phyloP scores from a whole-genome alignment of 2,329 filamentous ascomycete species.

The Scleromitrula shiraiana region DNA sequence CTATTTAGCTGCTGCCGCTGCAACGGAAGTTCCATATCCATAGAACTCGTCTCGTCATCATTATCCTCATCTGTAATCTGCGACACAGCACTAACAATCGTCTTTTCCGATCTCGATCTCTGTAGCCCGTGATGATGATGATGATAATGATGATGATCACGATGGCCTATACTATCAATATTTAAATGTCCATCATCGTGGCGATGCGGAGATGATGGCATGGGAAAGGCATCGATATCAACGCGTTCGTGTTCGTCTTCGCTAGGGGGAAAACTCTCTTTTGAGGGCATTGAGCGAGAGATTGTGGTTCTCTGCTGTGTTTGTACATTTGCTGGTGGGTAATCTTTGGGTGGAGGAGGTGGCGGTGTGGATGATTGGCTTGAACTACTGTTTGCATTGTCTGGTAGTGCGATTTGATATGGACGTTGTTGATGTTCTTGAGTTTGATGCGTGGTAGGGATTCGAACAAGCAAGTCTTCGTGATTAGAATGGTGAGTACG shows the following conservation, averaged over 20 bases:
- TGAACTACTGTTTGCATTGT: slow-evolving; percentile 10
- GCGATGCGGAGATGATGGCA: neutral
- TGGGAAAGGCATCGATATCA: slow-evolving; percentile 3
- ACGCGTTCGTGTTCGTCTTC: neutral
- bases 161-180: neutral
- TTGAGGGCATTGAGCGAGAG: neutral
- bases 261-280: neutral
- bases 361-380: slow-evolving; percentile 14
- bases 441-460: too few species aligned
- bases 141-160: too few species aligned
- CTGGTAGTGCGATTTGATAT: slow-evolving; percentile 26
- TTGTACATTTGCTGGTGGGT: too few species aligned
- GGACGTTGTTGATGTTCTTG: slow-evolving; percentile 25
- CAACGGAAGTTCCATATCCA: too few species aligned
- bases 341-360: slow-evolving; percentile 12
- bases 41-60: too few species aligned
- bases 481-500: slow-evolving; percentile 14
- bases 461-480: slow-evolving; percentile 27
- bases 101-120: slow-evolving; percentile 37
- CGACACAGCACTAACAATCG: slow-evolving; percentile 33
- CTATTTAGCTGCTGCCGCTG: neutral
- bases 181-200: neutral
- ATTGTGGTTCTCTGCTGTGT: neutral
- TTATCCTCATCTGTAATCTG: slow-evolving; percentile 11
- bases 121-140: neutral